Conservation (phyloP, 176 grass and related monocot species). For the Paspalum vaginatum region DNA sequence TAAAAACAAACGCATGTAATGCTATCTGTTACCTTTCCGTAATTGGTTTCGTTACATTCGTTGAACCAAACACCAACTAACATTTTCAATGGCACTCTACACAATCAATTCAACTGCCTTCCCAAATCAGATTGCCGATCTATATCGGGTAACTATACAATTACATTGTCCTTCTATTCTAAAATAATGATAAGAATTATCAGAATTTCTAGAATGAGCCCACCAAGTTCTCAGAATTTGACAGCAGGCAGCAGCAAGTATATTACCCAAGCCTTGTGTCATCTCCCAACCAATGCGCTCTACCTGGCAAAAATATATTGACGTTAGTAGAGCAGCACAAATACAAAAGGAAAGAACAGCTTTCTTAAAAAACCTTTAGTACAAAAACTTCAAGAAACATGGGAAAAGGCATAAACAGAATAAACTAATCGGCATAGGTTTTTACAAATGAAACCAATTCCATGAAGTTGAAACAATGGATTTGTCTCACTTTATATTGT, state of each 20-base stretch:
- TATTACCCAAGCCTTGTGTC: slow-evolving; percentile 22
- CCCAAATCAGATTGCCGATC: slow-evolving; percentile 39
- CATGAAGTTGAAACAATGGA: background rate
- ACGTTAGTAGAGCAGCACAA: slow-evolving; percentile 11
- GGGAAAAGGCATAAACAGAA: background rate
- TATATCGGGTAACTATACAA: slow-evolving; percentile 47
- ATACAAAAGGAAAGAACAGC: background rate
- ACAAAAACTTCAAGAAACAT: background rate
- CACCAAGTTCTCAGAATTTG: background rate
- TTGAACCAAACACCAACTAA: background rate
- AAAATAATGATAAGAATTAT: slow-evolving; percentile 51
- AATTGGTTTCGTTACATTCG: too few species aligned
- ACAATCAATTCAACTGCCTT: slow-evolving; percentile 17
- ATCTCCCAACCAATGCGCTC: slow-evolving; percentile 11
- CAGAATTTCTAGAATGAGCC: slow-evolving; percentile 37
- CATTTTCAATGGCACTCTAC: slow-evolving; percentile 27
- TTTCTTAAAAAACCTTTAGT: slow-evolving; percentile 1
- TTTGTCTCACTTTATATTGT: background rate
- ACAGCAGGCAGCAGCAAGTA: slow-evolving; percentile 22
- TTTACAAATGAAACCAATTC: background rate
- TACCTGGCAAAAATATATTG: slow-evolving; percentile 20
- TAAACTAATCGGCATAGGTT: background rate
- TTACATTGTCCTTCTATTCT: slow-evolving; percentile 46
- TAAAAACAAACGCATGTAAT: too few species aligned
- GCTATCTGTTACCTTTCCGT: too few species aligned